Evolutionary conservation across 371 early-diverging fungal species (phyloP), one percentile per base, ranked within the genome.

Genomic region (Mucor racemosus): DNA sequence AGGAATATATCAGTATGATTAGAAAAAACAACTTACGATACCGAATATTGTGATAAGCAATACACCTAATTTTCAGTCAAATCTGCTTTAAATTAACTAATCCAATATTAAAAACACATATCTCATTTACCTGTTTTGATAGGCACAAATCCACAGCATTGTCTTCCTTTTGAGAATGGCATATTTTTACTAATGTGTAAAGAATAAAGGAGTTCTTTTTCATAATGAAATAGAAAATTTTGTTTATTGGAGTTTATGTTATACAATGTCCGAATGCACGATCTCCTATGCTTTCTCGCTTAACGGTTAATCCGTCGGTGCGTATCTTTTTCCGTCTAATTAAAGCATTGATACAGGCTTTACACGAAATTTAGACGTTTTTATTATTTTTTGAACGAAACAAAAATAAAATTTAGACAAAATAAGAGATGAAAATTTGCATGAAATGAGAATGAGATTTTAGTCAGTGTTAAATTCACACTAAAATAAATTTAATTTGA

Each of bases 1-100:
- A 26, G 3, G 26, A 26, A 26, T 26, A 26, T 26, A 7, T 38
- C 38, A 1, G 38, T 38, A 19, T 21, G 31, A 21, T 13, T 36
- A 13, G n/a, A n/a, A 31, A 39, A 7, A 10, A 36, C 19, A 8
- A 65, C 74, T 80, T 73, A 80, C 81, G 44, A 80, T 76, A 17
- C 81, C 81, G 67, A 80, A 71, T 65, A 78, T 76, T 56, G 75
- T 78, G 48, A 80, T 78, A 39, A 78, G 70, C 17, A 66, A 46
- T 26, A 76, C 81, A 39, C 78, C 81, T 80, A 64, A 40, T 33
- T 40, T 42, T 10, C 33, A 17, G n/a, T 56, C 36, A 36, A 33
- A n/a, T 36, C 5, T 13, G 8, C 6, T 36, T 40, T 31, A 14
- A 26, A 33, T 15, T 9, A 39, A 60, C 5, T 53, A 13, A 53